phyloP scores from a whole-genome alignment of 2,329 filamentous ascomycete genomes.

The Trichoderma sp. region DNA sequence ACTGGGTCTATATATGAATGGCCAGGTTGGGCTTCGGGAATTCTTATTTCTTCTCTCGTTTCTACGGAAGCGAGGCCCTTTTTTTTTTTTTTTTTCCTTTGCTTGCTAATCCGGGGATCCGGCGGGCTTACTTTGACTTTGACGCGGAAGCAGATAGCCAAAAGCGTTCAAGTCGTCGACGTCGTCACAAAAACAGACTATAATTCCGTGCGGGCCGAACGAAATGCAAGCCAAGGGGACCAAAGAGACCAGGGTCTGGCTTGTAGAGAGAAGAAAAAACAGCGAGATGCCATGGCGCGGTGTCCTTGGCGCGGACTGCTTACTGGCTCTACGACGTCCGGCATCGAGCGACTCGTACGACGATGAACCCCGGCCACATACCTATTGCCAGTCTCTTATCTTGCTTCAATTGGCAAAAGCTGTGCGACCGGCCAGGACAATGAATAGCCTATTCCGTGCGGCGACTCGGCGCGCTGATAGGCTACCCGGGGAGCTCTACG shows the following conservation, averaged over 20 bases:
- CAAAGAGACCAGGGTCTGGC: not conserved
- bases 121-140: conserved; percentile 1
- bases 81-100: too few species aligned
- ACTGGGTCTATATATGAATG: not conserved
- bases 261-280: not conserved
- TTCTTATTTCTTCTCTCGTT: not conserved
- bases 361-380: not conserved
- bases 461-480: not conserved
- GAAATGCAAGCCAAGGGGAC: not conserved
- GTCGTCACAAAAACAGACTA: not conserved
- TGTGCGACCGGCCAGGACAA: not conserved
- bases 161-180: not conserved
- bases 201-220: conserved; percentile 12
- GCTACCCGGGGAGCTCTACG: not conserved
- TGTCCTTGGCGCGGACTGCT: not conserved
- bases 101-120: conserved; percentile 14
- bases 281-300: not conserved
- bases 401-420: not conserved
- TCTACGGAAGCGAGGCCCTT: not conserved
- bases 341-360: not conserved
- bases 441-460: not conserved
- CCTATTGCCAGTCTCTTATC: not conserved
- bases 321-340: not conserved
- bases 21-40: not conserved
- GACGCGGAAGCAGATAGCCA: not conserved